Evolutionary conservation across 306 rosid genomes (phyloP).

Genomic region (Quercus glauca): DNA sequence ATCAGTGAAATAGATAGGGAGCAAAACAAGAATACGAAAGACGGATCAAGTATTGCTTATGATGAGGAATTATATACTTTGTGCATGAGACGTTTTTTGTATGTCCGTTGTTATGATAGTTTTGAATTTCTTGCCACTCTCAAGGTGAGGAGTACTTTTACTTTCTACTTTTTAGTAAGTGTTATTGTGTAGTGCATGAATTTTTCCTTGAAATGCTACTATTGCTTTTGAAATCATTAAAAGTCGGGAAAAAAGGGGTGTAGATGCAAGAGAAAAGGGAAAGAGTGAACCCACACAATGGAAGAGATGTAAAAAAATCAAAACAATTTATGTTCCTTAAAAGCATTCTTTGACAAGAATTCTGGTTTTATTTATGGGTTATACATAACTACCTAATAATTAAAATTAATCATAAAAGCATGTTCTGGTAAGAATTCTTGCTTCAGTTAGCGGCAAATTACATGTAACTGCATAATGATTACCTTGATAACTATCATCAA

Average conservation of each 20-base stretch:
- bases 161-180: background rate
- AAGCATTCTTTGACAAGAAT: background rate
- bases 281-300: background rate
- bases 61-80: conserved; percentile 38
- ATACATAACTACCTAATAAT: too few relatives aligned
- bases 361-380: background rate
- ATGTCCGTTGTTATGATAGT: conserved; percentile 65
- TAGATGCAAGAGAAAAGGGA: background rate
- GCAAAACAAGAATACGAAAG: conserved; percentile 16
- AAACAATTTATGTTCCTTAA: background rate
- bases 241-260: background rate
- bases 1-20: background rate
- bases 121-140: conserved; percentile 85
- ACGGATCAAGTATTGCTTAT: conserved; percentile 15
- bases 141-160: conserved; percentile 47
- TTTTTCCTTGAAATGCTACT: background rate
- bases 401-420: too few relatives aligned
- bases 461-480: background rate
- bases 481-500: background rate
- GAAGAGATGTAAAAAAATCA: background rate
- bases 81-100: conserved; percentile 77
- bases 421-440: too few relatives aligned
- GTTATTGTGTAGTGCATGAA: background rate
- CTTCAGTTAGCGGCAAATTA: background rate
- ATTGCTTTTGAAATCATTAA: too few relatives aligned